Evolutionary conservation across 345 rosid genomes (phyloP), one percentile per base, ranked within the genome.

Genomic region (Heritiera fomes): DNA sequence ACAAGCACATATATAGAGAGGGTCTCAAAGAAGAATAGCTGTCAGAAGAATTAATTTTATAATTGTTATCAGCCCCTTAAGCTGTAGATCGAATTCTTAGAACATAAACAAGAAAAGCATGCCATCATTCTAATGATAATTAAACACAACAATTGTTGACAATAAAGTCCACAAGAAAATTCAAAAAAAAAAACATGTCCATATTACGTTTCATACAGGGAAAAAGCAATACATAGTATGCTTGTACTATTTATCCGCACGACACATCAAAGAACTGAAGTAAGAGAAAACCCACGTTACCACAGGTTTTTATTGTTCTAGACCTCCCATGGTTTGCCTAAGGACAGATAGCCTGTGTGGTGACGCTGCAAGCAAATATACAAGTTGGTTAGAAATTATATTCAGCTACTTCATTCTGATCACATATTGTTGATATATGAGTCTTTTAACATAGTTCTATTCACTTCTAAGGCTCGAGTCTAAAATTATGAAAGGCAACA

Each of bases 341-440:
- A 79, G 79, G 80, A 69, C 68, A 56, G 85, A 17, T 85, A 83
- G 20, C 83, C 84, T 69, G 79, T 40, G 28, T 74, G 49, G 40
- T 82, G 85, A 60, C 82, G 72, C 87, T 87, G 90, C 85, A 77
- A 30, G 45, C 8, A 32, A 78, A 41, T 71, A 46, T 38, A 77
- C 30, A 23, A 46, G 30, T 6, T 28, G 28, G 45, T 73, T 32
- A 77, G 62, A 56, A 53, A 13, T 58, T 49, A 41, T 20, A 71
- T 13, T 43, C 13, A 28, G 17, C 20, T 65, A 5, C 6, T 49
- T 60, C 30, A 20, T 62, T 15, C 47, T 75, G 8, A 40, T 20
- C 17, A 34, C 59, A 15, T 12, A n/a, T 28, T 9, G 3, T 28
- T 30, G 12, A 23, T 4, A 61, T 61, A 10, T 11, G 65, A 28